Conservation (phyloP, 805 yeast genomes). For the Suhomyces kilbournensis region DNA sequence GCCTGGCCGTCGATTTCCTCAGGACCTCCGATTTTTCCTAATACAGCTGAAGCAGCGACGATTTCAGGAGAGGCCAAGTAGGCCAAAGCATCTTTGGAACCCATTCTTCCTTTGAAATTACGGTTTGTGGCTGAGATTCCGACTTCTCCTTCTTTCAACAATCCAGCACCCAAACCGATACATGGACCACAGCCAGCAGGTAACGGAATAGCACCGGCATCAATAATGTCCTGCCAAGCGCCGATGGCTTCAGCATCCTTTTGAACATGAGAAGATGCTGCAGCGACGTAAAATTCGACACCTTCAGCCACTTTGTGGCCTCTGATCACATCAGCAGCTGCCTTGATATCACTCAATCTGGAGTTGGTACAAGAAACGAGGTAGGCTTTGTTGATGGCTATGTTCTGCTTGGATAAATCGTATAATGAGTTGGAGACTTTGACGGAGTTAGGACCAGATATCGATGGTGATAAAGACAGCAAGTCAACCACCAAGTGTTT, state of each 20-base stretch:
- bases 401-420: slow-evolving; percentile 66
- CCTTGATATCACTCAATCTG: slow-evolving; percentile 84
- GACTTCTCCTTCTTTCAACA: slow-evolving; percentile 91
- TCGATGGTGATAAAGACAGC: slow-evolving; percentile 75
- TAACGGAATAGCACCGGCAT: slow-evolving; percentile 90
- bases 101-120: slow-evolving; percentile 99
- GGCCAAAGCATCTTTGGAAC: slow-evolving; percentile 93
- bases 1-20: slow-evolving; percentile 70
- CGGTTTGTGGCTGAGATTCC: slow-evolving; percentile 98
- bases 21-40: slow-evolving; percentile 91
- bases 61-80: slow-evolving; percentile 96
- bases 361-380: slow-evolving; percentile 98
- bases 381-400: slow-evolving; percentile 89
- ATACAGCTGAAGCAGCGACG: slow-evolving; percentile 96
- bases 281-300: slow-evolving; percentile 95
- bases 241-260: slow-evolving; percentile 87
- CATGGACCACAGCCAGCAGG: slow-evolving; percentile 99
- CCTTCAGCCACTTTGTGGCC: slow-evolving; percentile 83
- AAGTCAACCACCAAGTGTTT: slow-evolving; percentile 83
- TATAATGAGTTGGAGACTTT: slow-evolving; percentile 80
- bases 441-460: slow-evolving; percentile 97
- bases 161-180: slow-evolving; percentile 94
- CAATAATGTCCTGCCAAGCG: slow-evolving; percentile 85
- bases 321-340: slow-evolving; percentile 86
- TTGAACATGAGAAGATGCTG: slow-evolving; percentile 93